Conservation (phyloP, 192 early-diverging fungal species). For the Backusella circina region DNA sequence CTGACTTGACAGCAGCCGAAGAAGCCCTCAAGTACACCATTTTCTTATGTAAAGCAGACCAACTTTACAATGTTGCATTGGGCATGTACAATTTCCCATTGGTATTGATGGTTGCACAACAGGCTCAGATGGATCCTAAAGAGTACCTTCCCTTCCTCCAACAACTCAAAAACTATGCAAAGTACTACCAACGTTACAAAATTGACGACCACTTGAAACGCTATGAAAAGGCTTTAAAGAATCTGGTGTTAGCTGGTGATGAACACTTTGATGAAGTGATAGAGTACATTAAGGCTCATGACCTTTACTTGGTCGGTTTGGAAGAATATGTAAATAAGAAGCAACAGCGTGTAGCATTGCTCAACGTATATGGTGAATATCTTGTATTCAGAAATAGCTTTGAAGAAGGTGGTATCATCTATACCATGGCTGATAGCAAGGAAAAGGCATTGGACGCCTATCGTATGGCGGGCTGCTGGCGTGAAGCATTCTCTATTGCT, state of each 20-base stretch:
- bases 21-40: slow-evolving; percentile 86
- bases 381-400: slow-evolving; percentile 51
- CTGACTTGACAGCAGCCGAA: slow-evolving; percentile 66
- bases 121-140: slow-evolving; percentile 93
- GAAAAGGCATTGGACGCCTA: slow-evolving; percentile 59
- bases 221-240: slow-evolving; percentile 59
- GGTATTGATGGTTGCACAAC: slow-evolving; percentile 94
- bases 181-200: slow-evolving; percentile 76
- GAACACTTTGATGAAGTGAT: slow-evolving; percentile 55
- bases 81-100: slow-evolving; percentile 93
- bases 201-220: slow-evolving; percentile 87
- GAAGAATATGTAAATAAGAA: slow-evolving; percentile 45
- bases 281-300: slow-evolving; percentile 60
- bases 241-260: slow-evolving; percentile 59
- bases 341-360: slow-evolving; percentile 37
- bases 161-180: slow-evolving; percentile 71
- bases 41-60: slow-evolving; percentile 87
- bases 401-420: slow-evolving; percentile 63
- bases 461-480: slow-evolving; percentile 55
- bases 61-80: slow-evolving; percentile 86
- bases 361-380: slow-evolving; percentile 62
- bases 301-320: slow-evolving; percentile 61
- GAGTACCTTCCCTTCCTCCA: slow-evolving; percentile 91
- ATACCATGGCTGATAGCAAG: slow-evolving; percentile 53
- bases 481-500: slow-evolving; percentile 63